phyloP scores from a whole-genome alignment of 2,329 filamentous ascomycete species.

The Pezicula neosporulosa region DNA sequence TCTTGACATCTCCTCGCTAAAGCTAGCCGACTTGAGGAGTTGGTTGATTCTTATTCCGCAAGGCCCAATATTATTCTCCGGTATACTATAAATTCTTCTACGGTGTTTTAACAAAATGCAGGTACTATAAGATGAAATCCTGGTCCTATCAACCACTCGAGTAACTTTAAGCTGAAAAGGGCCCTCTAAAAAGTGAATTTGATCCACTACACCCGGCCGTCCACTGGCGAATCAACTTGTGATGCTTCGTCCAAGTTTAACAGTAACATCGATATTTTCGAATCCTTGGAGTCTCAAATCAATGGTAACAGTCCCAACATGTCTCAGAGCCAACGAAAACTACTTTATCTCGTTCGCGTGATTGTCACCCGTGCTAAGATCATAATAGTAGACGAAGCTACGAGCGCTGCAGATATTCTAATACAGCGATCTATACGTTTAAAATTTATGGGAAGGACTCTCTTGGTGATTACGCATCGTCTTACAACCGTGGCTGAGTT shows the following conservation, averaged over 20 bases:
- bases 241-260: neutral
- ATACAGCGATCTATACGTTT: slow-evolving; percentile 70
- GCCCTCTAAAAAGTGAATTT: no score
- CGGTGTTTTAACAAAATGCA: no score
- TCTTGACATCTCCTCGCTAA: slow-evolving; percentile 16
- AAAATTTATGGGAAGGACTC: slow-evolving; percentile 63
- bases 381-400: slow-evolving; percentile 76
- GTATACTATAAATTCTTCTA: neutral
- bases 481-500: slow-evolving; percentile 73
- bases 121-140: no score
- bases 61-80: slow-evolving; percentile 1
- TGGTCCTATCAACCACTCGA: no score
- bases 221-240: no score
- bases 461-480: slow-evolving; percentile 70
- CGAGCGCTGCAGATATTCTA: slow-evolving; percentile 65
- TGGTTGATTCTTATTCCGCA: slow-evolving; percentile 19
- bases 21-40: slow-evolving; percentile 14
- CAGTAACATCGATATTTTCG: slow-evolving; percentile 61
- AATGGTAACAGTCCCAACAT: slow-evolving; percentile 69
- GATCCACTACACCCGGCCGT: no score
- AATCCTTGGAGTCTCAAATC: slow-evolving; percentile 55
- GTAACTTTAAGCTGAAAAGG: no score
- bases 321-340: slow-evolving; percentile 70
- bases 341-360: slow-evolving; percentile 67
- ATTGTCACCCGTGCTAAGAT: slow-evolving; percentile 68